Evolutionary conservation across 495 filamentous ascomycete species (phyloP), one percentile per base, ranked within the genome.

Genomic region (Penicillium alfredii): DNA sequence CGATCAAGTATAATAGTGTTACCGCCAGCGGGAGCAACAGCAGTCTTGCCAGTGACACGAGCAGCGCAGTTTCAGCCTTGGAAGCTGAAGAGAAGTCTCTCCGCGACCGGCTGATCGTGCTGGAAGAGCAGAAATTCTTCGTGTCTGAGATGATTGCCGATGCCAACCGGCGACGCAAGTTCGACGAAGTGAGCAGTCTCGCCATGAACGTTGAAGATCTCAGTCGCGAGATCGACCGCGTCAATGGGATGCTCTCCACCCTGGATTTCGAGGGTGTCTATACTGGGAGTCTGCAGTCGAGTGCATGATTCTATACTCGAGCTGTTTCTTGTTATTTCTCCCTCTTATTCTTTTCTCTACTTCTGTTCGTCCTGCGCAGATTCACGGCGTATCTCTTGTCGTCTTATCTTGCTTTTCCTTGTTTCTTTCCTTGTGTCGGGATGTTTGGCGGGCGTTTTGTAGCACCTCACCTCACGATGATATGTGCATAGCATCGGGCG

Each of bases 101-200:
- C 1, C 73, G 84, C 8, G 90, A 97, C 50, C 68, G 78, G 25
- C 61, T 97, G 11, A 87, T 94, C 26, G 85, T 98, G 14, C 69
- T 98, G 0, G 92, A 97, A 63, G 92, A 98, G 55, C 92, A 98
- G 60, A 78, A 78, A 53, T 96, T 95, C 53, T 75, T 97, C 52
- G 88, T 98, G 0, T 74, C 78, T 11, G 82, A 86, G 46, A 96
- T 96, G 88, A 74, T 97, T 30, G 78, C 71, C 4, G 80, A 84
- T 30, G 90, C 92, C 3, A 83, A 81, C 33, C 84, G 80, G 41
- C 73, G 80, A 21, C 72, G 92, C 35, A 81, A 82, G 45, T 94
- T 95, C 40, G 92, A 98, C 55, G 92, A 98, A 56, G 86, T 93
- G 2, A 74, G 74, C 38, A 82, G 81, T 17, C 63, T 98, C 37